Evolutionary conservation across 495 filamentous ascomycete species (phyloP).

Genomic region (Trypethelium eluteriae): DNA sequence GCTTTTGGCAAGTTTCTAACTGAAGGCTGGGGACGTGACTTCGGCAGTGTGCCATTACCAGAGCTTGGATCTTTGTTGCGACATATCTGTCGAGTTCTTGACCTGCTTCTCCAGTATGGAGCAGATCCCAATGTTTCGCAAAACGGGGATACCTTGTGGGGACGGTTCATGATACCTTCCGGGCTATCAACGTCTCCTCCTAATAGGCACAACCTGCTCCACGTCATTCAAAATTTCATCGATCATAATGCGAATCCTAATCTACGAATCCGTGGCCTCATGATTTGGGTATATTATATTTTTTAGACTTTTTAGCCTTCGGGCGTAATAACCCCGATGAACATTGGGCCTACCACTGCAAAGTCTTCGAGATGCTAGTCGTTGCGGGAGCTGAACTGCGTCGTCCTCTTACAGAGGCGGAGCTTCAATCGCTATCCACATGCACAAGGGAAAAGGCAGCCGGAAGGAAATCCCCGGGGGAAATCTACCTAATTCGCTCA

Average conservation of each 20-base stretch:
- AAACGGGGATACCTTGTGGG: neutral
- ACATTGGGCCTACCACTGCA: neutral
- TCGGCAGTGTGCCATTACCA: too few species aligned
- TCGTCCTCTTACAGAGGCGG: neutral
- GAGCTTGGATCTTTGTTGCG: neutral
- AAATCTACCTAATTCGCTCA: neutral
- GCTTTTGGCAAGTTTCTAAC: neutral
- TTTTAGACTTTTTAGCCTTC: neutral
- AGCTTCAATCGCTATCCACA: neutral
- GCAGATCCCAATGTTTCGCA: neutral
- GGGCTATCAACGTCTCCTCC: neutral
- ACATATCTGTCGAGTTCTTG: neutral
- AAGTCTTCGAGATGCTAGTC: neutral
- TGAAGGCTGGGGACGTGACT: too few species aligned
- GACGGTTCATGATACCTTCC: neutral
- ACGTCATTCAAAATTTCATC: neutral
- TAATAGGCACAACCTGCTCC: neutral
- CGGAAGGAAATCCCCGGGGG: too few species aligned
- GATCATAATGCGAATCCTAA: neutral
- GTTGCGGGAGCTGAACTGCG: neutral
- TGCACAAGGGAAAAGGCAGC: neutral
- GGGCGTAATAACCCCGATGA: neutral
- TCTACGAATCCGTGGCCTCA: neutral
- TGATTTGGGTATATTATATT: neutral
- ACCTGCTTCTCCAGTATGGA: neutral